Percentiles rank a stretch among this genome's conserved stretches.
Conservation (phyloP, 1,139 yeast genomes). For the Zygosaccharomyces sapae region DNA sequence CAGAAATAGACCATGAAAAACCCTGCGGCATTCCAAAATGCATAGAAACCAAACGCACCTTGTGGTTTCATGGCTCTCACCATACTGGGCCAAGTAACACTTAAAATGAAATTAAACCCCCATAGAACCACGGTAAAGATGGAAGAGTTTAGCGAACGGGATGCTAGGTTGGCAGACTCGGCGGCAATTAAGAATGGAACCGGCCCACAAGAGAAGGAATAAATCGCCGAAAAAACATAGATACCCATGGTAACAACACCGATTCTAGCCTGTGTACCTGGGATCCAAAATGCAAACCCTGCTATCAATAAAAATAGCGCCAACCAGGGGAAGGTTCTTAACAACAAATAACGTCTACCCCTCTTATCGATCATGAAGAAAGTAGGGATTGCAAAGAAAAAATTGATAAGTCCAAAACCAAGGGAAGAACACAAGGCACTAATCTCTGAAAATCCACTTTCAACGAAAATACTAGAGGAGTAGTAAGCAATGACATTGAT, state of each 20-base stretch:
- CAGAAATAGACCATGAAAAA: constrained; percentile 64
- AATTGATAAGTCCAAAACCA: constrained; percentile 83
- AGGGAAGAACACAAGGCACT: constrained; percentile 72
- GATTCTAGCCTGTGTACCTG: constrained; percentile 48
- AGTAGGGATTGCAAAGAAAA: constrained; percentile 79
- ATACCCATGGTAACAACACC: constrained; percentile 69
- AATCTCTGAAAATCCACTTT: constrained; percentile 59
- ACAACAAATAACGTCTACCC: constrained; percentile 69
- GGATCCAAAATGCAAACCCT: constrained; percentile 73
- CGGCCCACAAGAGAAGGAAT: constrained; percentile 86
- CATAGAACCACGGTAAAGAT: constrained; percentile 81
- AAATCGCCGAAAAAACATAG: constrained; percentile 66
- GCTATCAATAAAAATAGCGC: constrained; percentile 61
- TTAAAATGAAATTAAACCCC: constrained; percentile 78
- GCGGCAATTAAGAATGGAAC: constrained; percentile 89
- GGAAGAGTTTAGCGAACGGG: constrained; percentile 83
- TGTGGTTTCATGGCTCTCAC: constrained; percentile 61
- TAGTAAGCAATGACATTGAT: constrained; percentile 84
- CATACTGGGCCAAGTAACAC: constrained; percentile 80
- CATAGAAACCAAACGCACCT: constrained; percentile 88
- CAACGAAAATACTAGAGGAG: constrained; percentile 65
- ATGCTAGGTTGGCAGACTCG: constrained; percentile 79
- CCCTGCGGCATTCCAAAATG: constrained; percentile 80
- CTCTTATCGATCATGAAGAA: constrained; percentile 73
- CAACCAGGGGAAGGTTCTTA: constrained; percentile 75